Conservation (phyloP, 768 basidiomycete species). For the Hirschioporus abietinus region DNA sequence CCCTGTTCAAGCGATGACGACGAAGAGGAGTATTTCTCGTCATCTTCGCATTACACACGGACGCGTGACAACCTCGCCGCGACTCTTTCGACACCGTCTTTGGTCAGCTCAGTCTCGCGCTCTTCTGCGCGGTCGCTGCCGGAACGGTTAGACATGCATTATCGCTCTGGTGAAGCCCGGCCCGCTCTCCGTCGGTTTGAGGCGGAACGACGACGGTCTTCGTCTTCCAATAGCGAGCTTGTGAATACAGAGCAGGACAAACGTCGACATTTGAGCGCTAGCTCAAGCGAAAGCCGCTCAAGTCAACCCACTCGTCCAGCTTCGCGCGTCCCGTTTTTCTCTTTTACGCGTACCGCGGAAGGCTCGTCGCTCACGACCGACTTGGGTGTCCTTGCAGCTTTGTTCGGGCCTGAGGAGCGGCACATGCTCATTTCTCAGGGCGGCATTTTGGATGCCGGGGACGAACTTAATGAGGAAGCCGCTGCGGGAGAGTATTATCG, state of each 20-base stretch:
- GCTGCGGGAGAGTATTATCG: constrained; percentile 13
- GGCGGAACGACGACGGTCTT: not conserved
- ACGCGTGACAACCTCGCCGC: not conserved
- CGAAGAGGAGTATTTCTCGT: constrained; percentile 2
- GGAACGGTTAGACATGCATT: not conserved
- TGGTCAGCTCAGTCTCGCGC: not conserved
- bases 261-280: constrained; percentile 9
- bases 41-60: not conserved
- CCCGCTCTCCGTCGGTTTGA: not conserved
- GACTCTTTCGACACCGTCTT: not conserved
- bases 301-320: not conserved
- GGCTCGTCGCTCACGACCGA: constrained; percentile 75
- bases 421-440: constrained; percentile 72
- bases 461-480: constrained; percentile 25
- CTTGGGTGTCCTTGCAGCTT: constrained; percentile 54
- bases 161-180: not conserved
- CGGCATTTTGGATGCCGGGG: constrained; percentile 52
- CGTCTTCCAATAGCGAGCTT: not conserved
- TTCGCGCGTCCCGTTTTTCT: constrained; percentile 63
- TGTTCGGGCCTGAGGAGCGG: constrained; percentile 68
- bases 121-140: not conserved
- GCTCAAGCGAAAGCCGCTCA: constrained; percentile 4
- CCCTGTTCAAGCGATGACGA: not conserved
- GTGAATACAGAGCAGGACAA: constrained; percentile 5
- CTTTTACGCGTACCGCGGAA: constrained; percentile 71